Evolutionary conservation across 192 early-diverging fungal species (phyloP).

Genomic region (Entomortierella lignicola): DNA sequence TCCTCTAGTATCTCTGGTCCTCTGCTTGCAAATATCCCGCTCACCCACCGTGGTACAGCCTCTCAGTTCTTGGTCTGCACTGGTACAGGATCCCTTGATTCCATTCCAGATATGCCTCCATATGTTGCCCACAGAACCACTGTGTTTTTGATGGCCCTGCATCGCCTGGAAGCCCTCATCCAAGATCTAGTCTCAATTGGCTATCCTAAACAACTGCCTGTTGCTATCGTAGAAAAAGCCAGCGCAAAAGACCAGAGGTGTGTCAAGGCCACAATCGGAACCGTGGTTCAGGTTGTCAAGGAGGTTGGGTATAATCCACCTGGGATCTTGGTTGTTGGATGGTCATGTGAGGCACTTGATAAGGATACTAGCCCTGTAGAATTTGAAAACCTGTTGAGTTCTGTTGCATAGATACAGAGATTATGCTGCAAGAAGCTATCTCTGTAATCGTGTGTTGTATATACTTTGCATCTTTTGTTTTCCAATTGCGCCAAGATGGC

Average conservation of each 20-base stretch:
- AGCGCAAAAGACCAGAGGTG: constrained; percentile 81
- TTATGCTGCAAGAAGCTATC: too few relatives aligned
- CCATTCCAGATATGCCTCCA: constrained; percentile 81
- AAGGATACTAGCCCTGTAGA: constrained; percentile 16
- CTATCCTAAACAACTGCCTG: constrained; percentile 78
- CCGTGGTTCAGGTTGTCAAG: constrained; percentile 73
- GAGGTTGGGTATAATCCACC: constrained; percentile 78
- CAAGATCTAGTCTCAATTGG: constrained; percentile 63
- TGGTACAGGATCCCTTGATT: constrained; percentile 79
- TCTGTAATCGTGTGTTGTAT: too few relatives aligned
- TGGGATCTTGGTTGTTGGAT: constrained; percentile 84
- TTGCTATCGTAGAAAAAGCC: constrained; percentile 87
- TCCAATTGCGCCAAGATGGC: too few relatives aligned
- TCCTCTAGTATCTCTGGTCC: constrained; percentile 82
- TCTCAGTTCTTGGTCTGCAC: constrained; percentile 87
- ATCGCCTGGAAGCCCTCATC: constrained; percentile 70
- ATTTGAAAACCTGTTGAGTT: not conserved
- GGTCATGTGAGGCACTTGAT: constrained; percentile 49
- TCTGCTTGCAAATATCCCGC: constrained; percentile 80
- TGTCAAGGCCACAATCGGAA: constrained; percentile 72
- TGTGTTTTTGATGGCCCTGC: constrained; percentile 89
- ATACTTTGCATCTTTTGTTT: not conserved
- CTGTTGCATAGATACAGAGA: too few relatives aligned
- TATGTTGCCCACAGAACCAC: constrained; percentile 75
- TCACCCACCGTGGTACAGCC: constrained; percentile 88